Base-by-base conservation (phyloP, 805 yeast species). In the Phaffomyces thermotolerans region DNA sequence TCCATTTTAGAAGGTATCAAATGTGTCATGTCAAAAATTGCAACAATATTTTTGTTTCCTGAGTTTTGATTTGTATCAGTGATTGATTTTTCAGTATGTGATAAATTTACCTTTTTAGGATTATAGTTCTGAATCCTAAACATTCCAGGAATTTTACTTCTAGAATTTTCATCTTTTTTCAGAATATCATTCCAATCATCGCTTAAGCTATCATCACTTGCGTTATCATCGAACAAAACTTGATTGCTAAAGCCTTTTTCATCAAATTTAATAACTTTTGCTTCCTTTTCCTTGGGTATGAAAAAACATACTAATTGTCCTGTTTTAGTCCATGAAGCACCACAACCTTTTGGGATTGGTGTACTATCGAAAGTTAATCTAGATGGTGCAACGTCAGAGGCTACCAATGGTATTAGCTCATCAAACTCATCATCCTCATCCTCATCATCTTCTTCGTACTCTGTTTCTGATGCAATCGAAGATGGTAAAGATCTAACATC, bases 301-400 rank as follows among this genome's bases (percentile, higher is more conserved):
- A 87, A 88, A 55, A 90, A 90, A 57, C 95, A 86, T 1, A 90
- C 82, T 40, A 90, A 66, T 46, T 78, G 78, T 0, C 96, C 96
- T 4, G 77, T 73, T 12, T 78, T 73, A 0, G 95, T 72, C 96
- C 96, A 90, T 2, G 78, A 68, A 0, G 95, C 96, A 9, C 96
- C 96, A 66, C 96, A 90, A 9, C 89, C 93, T 57, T 86, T 89
- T 0, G 97, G 96, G 13, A 90, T 73, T 0, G 97, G 97, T 0
- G 95, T 86, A 34, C 87, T 81, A 57, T 87, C 95, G 54, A 79
- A 75, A 4, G 69, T 54, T 1, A 68, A 65, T 27, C 55, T 57
- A 18, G 54, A 17, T n/a, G 35, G n/a, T 8, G 20, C 20, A 1
- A 36, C 17, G 14, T 43, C 50, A 10, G 49, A 37, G 23, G 45